Conservation (phyloP, 2,329 filamentous ascomycete genomes). For the Gliomastix tumulicola region DNA sequence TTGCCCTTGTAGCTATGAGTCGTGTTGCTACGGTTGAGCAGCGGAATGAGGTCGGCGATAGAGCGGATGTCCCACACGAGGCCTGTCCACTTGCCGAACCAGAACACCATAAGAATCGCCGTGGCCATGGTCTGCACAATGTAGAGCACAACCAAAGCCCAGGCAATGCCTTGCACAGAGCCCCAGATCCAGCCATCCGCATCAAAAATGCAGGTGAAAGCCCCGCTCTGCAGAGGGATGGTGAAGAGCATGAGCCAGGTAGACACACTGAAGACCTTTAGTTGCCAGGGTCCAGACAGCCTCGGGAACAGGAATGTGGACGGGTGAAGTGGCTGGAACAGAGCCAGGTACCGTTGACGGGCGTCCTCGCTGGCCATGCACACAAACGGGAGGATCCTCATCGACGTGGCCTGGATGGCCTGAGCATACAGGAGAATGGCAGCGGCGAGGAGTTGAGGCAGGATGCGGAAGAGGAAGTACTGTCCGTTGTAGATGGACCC, state of each 20-base stretch:
- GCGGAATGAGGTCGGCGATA: conserved; percentile 70
- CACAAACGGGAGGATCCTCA: conserved; percentile 70
- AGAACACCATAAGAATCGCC: conserved; percentile 49
- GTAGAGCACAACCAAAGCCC: conserved; percentile 72
- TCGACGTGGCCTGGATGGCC: conserved; percentile 65
- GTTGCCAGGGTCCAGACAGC: conserved; percentile 54
- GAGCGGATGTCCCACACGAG: conserved; percentile 80
- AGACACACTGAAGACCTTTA: conserved; percentile 59
- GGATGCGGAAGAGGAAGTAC: conserved; percentile 81
- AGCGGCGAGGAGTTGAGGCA: conserved; percentile 72
- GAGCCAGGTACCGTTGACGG: conserved; percentile 51
- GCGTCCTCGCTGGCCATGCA: conserved; percentile 63
- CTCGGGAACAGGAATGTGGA: conserved; percentile 58
- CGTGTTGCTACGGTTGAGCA: conserved; percentile 76
- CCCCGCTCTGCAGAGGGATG: conserved; percentile 71
- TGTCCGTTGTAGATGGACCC: conserved; percentile 60
- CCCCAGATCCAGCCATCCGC: conserved; percentile 71
- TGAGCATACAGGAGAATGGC: conserved; percentile 71
- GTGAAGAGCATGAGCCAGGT: conserved; percentile 77
- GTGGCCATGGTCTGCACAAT: conserved; percentile 54
- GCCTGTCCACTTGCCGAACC: conserved; percentile 61
- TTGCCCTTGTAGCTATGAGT: conserved; percentile 66
- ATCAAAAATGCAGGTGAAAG: conserved; percentile 60
- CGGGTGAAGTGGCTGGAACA: conserved; percentile 64
- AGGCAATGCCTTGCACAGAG: conserved; percentile 68